phyloP scores from a whole-genome alignment of 2,329 filamentous ascomycete species.

The Aspergillus pseudotamarii region DNA sequence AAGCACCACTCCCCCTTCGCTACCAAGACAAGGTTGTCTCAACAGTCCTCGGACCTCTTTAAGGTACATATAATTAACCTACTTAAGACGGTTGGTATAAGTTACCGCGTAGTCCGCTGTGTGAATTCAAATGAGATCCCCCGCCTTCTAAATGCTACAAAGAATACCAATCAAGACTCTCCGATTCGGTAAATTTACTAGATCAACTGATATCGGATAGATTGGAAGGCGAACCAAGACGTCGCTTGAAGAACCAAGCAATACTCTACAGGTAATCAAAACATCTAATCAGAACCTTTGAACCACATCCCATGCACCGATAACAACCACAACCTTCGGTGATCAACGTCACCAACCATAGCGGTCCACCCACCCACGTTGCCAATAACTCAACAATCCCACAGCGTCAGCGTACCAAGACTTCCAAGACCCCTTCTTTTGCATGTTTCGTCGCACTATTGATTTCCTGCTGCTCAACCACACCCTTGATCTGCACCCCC shows the following conservation, averaged over 20 bases:
- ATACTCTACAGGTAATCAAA: background rate
- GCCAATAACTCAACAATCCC: slow-evolving; percentile 2
- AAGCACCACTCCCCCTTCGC: background rate
- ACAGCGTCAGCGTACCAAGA: slow-evolving; percentile 2
- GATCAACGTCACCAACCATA: slow-evolving; percentile 34
- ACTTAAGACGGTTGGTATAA: background rate
- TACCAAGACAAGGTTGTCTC: background rate
- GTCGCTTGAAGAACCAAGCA: background rate
- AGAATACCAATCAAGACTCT: background rate
- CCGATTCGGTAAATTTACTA: background rate
- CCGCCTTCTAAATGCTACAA: background rate
- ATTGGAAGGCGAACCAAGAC: background rate
- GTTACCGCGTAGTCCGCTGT: background rate
- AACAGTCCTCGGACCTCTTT: background rate
- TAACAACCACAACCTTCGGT: background rate
- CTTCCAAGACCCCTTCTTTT: slow-evolving; percentile 3
- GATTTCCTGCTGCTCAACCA: slow-evolving; percentile 2
- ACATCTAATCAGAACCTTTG: background rate
- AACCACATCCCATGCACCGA: background rate
- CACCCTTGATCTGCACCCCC: slow-evolving; percentile 1
- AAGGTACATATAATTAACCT: background rate
- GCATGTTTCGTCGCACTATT: slow-evolving; percentile 6
- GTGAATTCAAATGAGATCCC: background rate
- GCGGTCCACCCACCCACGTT: slow-evolving; percentile 31
- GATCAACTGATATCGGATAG: background rate